Evolutionary conservation across 2,329 filamentous ascomycete genomes (phyloP).

Genomic region (Colletotrichum noveboracense): DNA sequence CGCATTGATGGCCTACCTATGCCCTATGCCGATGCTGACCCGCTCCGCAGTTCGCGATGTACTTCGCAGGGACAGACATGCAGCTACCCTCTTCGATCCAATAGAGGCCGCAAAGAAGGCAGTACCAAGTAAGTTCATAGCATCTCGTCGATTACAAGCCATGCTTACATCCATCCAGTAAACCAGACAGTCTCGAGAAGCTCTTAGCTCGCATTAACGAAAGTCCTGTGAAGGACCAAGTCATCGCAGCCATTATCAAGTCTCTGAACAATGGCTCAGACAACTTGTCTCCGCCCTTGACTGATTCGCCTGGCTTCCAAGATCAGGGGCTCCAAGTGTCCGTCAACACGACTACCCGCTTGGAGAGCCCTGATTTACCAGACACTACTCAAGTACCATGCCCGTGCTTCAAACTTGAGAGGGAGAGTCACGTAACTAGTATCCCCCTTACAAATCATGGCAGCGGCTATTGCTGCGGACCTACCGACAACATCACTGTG

Average conservation of each 20-base stretch:
- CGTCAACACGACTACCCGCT: background rate
- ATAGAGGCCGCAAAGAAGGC: slow-evolving; percentile 24
- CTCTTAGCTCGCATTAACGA: slow-evolving; percentile 30
- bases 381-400: background rate
- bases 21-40: background rate
- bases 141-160: background rate
- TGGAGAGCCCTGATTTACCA: background rate
- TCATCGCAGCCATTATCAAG: background rate
- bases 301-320: background rate
- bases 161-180: background rate
- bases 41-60: background rate
- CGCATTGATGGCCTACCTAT: background rate
- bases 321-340: background rate
- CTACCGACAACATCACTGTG: background rate
- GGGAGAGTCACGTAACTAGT: background rate
- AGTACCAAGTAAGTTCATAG: slow-evolving; percentile 12
- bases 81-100: background rate
- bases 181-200: slow-evolving; percentile 29
- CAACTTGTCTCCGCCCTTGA: background rate
- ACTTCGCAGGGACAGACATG: background rate
- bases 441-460: slow-evolving; percentile 27
- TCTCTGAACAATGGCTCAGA: background rate
- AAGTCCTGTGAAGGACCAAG: slow-evolving; percentile 25
- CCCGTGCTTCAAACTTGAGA: background rate
- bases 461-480: slow-evolving; percentile 21